Evolutionary conservation across 768 basidiomycete genomes (phyloP), one percentile per base, ranked within the genome.

Genomic region (Auricularia heimuer): DNA sequence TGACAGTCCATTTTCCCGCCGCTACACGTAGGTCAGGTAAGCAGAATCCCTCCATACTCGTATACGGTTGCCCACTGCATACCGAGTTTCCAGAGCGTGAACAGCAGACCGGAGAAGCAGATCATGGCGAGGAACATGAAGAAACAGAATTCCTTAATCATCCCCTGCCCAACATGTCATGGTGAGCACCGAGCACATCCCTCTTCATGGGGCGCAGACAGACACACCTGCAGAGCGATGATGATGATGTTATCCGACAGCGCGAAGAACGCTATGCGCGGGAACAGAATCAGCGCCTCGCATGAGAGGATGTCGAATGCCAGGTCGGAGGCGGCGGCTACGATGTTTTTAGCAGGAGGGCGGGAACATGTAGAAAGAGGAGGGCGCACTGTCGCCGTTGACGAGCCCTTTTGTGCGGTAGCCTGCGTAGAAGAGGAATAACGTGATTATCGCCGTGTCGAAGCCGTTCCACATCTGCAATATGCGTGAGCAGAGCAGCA

Each of bases 381-480:
- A 39, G 64, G 1, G 67, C 78, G 64, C 71, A 89, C 86, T 71
- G 68, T 92, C 80, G 35, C 77, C 71, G 64, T 75, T 68, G 14
- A 78, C 70, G 14, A 94, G 76, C 0, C 90, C 92, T 68, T 82
- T 81, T 61, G 85, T 75, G 54, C 93, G 83, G 65, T 92, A 75
- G 6, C 73, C 79, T 2, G 89, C 71, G 72, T 91, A 96, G 6
- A 78, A 79, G 33, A 90, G 70, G 73, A 89, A 92, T 61, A 93
- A 78, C 33, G 84, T 65, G 66, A 86, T 81, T 72, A 92, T 92
- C 0, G 83, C 80, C 29, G 89, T 86, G 74, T 92, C 94, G 69
- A 95, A 93, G 4, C 85, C 87, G 71, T 94, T 95, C 94, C 94
- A 96, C 68, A 94, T 85, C 90, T 94, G 69, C 8, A 60, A 60